Base-by-base conservation (phyloP, 2,329 filamentous ascomycete species). In the Aureobasidium subglaciale region DNA sequence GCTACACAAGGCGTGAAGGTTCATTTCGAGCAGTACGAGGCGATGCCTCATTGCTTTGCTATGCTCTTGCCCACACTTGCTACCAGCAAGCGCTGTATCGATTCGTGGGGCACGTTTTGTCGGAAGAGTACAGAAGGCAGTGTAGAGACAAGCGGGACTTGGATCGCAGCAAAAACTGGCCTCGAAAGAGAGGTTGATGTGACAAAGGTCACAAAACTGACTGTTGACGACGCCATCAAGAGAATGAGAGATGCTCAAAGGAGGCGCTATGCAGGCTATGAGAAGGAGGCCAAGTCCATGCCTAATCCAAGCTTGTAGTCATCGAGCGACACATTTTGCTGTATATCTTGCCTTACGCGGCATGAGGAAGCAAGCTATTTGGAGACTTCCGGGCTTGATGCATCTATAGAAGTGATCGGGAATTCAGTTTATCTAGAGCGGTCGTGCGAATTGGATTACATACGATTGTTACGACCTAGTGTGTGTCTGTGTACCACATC, bases 31-130 rank as follows among this genome's bases (percentile, higher is more conserved):
- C 81, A 89, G 70, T 93, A 84, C 66, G 84, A 90, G 67, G 85
- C 82, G 3, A 92, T 92, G 88, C 87, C 88, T 54, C 88, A 91
- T 70, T 83, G 81, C 62, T 92, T 78, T 61, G 69, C 64, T 0
- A 69, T 75, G 69, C 58, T 78, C 55, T 58, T 77, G 4, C 72
- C 73, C n/a, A 56, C 60, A 1, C 55, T 69, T 2, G 46, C 60
- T 3, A 68, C 59, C 0, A 62, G 65, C 6, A 57, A 63, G 6
- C 59, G 69, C 53, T 72, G 71, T 63, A 62, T 73, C 18, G 63
- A 62, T 6, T 68, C 68, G 41, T 73, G 68, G 63, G 70, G 65
- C 0, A 59, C 60, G 5, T 70, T 68, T 56, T 63, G 59, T 7
- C 57, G 61, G 34, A 58, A 57, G 9, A 64, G 59, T 59, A 63